phyloP scores from a whole-genome alignment of 805 yeast genomes.

The Debaryomyces prosopidis region DNA sequence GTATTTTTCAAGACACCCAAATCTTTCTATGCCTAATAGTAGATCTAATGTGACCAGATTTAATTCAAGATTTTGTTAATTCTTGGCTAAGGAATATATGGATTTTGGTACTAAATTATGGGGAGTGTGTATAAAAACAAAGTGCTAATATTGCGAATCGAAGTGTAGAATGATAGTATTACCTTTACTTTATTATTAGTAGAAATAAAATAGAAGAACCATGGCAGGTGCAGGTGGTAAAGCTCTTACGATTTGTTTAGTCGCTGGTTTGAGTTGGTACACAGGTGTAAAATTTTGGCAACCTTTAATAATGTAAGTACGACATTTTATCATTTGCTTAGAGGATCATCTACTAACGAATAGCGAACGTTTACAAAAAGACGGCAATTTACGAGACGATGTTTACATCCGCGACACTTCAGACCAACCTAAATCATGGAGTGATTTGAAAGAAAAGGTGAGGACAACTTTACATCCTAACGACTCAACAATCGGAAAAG shows the following conservation, averaged over 20 bases:
- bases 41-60: too few species aligned
- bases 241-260: slow-evolving; percentile 17
- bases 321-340: background rate
- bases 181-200: background rate
- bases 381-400: slow-evolving; percentile 64
- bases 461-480: slow-evolving; percentile 31
- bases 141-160: background rate
- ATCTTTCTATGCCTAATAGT: too few species aligned
- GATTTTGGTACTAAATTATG: too few species aligned
- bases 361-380: slow-evolving; percentile 63
- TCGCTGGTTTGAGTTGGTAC: slow-evolving; percentile 36
- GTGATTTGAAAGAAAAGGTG: slow-evolving; percentile 34
- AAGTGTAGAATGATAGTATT: background rate
- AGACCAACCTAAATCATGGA: slow-evolving; percentile 39
- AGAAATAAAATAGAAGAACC: background rate
- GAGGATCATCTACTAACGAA: background rate
- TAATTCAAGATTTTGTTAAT: too few species aligned
- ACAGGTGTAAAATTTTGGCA: slow-evolving; percentile 68
- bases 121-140: too few species aligned
- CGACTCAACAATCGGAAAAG: background rate
- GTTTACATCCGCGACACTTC: slow-evolving; percentile 51
- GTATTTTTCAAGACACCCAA: too few species aligned
- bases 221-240: slow-evolving; percentile 15
- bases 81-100: too few species aligned
- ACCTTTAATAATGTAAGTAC: slow-evolving; percentile 65